These are phyloP conservation scores for Aspergillus olivimuriae DNA, from an alignment of 495 filamentous ascomycete species.

Conservation along the genomic window DNA sequence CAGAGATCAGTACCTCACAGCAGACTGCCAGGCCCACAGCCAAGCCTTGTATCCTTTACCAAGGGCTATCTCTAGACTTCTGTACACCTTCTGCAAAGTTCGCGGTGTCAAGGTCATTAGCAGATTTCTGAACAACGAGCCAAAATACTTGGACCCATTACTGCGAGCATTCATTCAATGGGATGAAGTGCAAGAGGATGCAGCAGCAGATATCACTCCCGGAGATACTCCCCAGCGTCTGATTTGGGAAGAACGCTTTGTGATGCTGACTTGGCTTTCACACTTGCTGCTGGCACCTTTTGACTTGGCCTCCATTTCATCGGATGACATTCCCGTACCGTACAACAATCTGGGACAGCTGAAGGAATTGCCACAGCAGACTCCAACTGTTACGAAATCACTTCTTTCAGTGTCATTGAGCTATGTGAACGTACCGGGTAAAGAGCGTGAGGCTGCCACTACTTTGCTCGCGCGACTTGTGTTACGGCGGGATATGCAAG, in stretches of 20 bases:
- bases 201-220: constrained; percentile 5
- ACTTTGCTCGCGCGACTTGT: constrained; percentile 72
- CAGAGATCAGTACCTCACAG: constrained; percentile 33
- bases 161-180: constrained; percentile 57
- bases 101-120: constrained; percentile 88
- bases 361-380: constrained; percentile 22
- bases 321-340: constrained; percentile 35
- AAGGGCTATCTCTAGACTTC: constrained; percentile 64
- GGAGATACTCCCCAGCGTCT: constrained; percentile 27
- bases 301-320: constrained; percentile 80
- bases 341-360: constrained; percentile 21
- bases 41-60: constrained; percentile 49
- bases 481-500: constrained; percentile 83
- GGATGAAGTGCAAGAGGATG: constrained; percentile 21
- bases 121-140: constrained; percentile 83
- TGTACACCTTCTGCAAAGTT: constrained; percentile 93
- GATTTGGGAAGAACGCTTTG: constrained; percentile 82
- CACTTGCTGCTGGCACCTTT: constrained; percentile 92
- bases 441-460: constrained; percentile 82
- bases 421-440: constrained; percentile 68
- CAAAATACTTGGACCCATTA: constrained; percentile 72
- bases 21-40: no score
- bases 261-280: constrained; percentile 86
- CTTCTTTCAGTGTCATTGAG: constrained; percentile 62
- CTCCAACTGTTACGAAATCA: constrained; percentile 66